Conservation (phyloP, 2,329 filamentous ascomycete genomes). For the Coniella vitis region DNA sequence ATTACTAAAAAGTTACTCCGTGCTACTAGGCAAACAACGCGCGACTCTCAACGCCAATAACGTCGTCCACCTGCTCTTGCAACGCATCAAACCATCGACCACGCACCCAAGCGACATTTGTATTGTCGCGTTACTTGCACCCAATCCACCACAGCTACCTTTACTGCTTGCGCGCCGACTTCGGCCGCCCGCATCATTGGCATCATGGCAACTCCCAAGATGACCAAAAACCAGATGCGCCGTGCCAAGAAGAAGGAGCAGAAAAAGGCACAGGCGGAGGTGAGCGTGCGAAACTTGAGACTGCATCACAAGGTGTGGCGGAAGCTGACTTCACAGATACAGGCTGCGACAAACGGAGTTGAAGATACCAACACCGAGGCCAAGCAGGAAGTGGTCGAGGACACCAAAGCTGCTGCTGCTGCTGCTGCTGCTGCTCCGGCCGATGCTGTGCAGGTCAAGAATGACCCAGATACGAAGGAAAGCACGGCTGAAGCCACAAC, state of each 20-base stretch:
- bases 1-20: neutral
- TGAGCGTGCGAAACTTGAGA: constrained; percentile 23
- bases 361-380: constrained; percentile 14
- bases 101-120: neutral
- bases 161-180: neutral
- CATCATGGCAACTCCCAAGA: constrained; percentile 61
- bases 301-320: neutral
- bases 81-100: neutral
- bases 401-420: constrained; percentile 14
- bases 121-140: neutral
- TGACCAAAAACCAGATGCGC: constrained; percentile 90
- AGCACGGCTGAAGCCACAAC: constrained; percentile 33
- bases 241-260: constrained; percentile 92
- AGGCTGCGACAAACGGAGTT: constrained; percentile 1
- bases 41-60: neutral
- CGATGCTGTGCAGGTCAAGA: constrained; percentile 37
- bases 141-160: neutral
- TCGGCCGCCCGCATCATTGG: constrained; percentile 1
- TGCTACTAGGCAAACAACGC: constrained; percentile 3
- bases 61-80: neutral
- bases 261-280: constrained; percentile 60
- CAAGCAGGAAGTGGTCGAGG: neutral
- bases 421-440: constrained; percentile 21
- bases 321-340: constrained; percentile 19
- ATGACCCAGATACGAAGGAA: constrained; percentile 28